These are phyloP conservation scores for Candida sp. DNA, from an alignment of 1,139 yeast species.

Conservation along the genomic window DNA sequence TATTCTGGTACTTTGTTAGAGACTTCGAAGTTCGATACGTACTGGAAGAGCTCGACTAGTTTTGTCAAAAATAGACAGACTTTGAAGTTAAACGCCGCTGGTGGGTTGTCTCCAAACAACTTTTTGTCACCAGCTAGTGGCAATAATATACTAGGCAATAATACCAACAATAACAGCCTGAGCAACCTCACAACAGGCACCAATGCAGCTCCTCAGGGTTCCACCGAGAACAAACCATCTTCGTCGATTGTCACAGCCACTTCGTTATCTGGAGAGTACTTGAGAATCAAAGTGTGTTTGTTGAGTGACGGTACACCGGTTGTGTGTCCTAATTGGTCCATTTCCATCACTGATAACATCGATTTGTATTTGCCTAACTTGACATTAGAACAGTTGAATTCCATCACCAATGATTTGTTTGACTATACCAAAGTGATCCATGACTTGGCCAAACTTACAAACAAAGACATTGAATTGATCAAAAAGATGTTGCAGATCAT, in stretches of 20 bases:
- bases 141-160: constrained; percentile 11
- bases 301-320: constrained; percentile 88
- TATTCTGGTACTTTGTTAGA: constrained; percentile 85
- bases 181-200: neutral
- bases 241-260: constrained; percentile 88
- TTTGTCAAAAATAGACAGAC: constrained; percentile 37
- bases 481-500: constrained; percentile 45
- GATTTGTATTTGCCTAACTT: constrained; percentile 56
- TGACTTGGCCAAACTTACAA: constrained; percentile 43
- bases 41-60: constrained; percentile 87
- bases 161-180: constrained; percentile 7
- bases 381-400: constrained; percentile 43
- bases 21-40: constrained; percentile 92
- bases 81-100: constrained; percentile 39
- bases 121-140: constrained; percentile 35
- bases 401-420: constrained; percentile 46
- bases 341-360: constrained; percentile 59
- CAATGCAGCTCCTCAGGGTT: constrained; percentile 17
- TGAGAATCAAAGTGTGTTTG: constrained; percentile 70
- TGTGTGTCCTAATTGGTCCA: constrained; percentile 74
- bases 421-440: constrained; percentile 47
- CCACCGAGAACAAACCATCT: constrained; percentile 28
- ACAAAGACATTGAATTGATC: constrained; percentile 38
- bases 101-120: constrained; percentile 48
- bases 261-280: constrained; percentile 82